Percentiles rank a stretch among this genome's conserved stretches.
Conservation (phyloP, 805 yeast genomes). For the Diddensiella santjacobensis region DNA sequence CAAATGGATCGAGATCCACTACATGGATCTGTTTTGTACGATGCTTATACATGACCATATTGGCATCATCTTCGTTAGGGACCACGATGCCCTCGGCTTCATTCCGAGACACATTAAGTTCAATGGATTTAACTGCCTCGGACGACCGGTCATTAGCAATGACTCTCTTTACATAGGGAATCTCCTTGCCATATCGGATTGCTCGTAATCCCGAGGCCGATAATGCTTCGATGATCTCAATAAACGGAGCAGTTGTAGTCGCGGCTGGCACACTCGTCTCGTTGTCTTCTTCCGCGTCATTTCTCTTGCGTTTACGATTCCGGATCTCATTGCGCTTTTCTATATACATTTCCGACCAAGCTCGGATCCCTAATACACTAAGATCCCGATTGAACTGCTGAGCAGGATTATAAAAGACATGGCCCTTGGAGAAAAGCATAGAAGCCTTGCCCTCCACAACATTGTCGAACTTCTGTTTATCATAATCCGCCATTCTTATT, state of each 20-base stretch:
- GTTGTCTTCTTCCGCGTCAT: conserved; percentile 5
- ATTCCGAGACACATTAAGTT: conserved; percentile 67
- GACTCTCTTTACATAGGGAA: conserved; percentile 67
- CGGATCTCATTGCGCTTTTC: conserved; percentile 35
- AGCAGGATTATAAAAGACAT: conserved; percentile 92
- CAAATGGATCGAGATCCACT: conserved; percentile 94
- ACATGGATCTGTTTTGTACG: conserved; percentile 51
- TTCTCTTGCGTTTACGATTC: conserved; percentile 19
- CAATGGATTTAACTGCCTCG: conserved; percentile 80
- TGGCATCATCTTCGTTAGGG: conserved; percentile 88
- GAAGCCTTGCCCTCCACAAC: conserved; percentile 75
- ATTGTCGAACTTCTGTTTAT: conserved; percentile 4
- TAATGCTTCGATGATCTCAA: conserved; percentile 79
- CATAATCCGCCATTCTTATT: neutral
- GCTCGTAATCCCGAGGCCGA: conserved; percentile 96
- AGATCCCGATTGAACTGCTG: conserved; percentile 96
- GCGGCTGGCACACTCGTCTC: conserved; percentile 1
- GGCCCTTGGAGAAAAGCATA: conserved; percentile 75
- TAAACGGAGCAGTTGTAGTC: conserved; percentile 39
- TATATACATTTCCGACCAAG: conserved; percentile 70
- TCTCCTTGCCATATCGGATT: conserved; percentile 86
- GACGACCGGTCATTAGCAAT: conserved; percentile 87
- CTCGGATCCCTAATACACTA: conserved; percentile 76
- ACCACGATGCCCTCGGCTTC: conserved; percentile 51
- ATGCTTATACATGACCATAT: conserved; percentile 60